Evolutionary conservation across 345 rosid genomes (phyloP), one percentile per base, ranked within the genome.

Genomic region (Dimocarpus longan): DNA sequence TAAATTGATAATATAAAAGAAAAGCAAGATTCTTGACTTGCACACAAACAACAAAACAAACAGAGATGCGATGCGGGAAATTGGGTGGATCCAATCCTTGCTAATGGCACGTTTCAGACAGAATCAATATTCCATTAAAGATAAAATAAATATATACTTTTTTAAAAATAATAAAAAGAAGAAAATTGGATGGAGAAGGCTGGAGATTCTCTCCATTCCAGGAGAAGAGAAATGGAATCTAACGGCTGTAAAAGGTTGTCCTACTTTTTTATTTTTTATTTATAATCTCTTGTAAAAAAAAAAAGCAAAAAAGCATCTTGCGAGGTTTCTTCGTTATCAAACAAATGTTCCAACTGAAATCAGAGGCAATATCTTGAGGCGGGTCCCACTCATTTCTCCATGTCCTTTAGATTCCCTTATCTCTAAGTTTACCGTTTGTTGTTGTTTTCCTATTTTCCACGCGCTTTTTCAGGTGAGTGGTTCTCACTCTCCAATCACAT

Each of bases 1-100:
- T 4, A 10, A 10, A 3, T 44, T 44, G 46, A 16, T 10, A 70
- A 79, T 1, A 24, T 10, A 18, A 1, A 62, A n/a, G 52, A 57
- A 6, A 6, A 2, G 24, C 3, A 28, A 80, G 84, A 88, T 76
- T 87, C 87, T 86, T 86, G 71, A 60, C 57, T 40, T 63, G 40
- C 24, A 74, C 80, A 82, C 83, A 81, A 81, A 84, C 82, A 89
- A 88, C 89, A 86, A 76, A 77, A 69, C 78, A 67, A 73, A 73
- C 76, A 85, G 85, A 87, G 86, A 90, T 86, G 84, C 85, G 81
- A 90, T 86, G 85, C 85, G 82, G 81, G 85, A 82, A 89, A 82
- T 68, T 77, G 86, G 82, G 70, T 75, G 81, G 82, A 87, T 85
- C 84, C 82, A 81, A 82, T 62, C 65, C 76, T 42, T 32, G 48